Evolutionary conservation across 108 stramenopile species (phyloP).

Genomic region (Conticribra weissflogii): DNA sequence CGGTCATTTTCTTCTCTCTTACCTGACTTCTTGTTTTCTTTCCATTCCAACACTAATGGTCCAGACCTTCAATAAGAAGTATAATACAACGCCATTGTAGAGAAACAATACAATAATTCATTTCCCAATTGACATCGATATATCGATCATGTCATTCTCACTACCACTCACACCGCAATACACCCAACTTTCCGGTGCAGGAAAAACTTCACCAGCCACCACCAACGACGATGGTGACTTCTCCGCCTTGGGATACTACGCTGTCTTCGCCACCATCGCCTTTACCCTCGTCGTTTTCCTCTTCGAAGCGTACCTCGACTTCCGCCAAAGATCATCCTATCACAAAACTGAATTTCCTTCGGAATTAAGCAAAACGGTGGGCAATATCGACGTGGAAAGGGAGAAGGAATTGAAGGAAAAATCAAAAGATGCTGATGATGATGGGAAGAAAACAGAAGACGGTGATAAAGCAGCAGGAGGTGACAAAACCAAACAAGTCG

Average conservation of each 20-base stretch:
- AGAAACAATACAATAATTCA: too few species aligned
- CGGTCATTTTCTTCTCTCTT: too few species aligned
- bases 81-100: too few species aligned
- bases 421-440: not conserved
- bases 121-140: too few species aligned
- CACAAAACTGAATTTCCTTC: slow-evolving; percentile 70
- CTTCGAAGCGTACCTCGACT: slow-evolving; percentile 70
- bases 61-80: too few species aligned
- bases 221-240: not conserved
- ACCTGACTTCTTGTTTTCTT: too few species aligned
- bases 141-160: slow-evolving; percentile 15
- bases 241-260: slow-evolving; percentile 20
- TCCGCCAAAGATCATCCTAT: slow-evolving; percentile 74
- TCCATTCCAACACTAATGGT: too few species aligned
- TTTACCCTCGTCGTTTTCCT: slow-evolving; percentile 78
- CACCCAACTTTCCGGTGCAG: slow-evolving; percentile 11
- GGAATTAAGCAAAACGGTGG: slow-evolving; percentile 67
- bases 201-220: not conserved
- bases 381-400: slow-evolving; percentile 68
- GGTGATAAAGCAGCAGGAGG: not conserved
- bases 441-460: not conserved
- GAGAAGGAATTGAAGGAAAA: slow-evolving; percentile 1
- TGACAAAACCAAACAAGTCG: slow-evolving; percentile 29
- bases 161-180: slow-evolving; percentile 22
- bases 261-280: slow-evolving; percentile 57